Conservation (phyloP, 495 filamentous ascomycete species). For the Hyaloscypha bicolor region DNA sequence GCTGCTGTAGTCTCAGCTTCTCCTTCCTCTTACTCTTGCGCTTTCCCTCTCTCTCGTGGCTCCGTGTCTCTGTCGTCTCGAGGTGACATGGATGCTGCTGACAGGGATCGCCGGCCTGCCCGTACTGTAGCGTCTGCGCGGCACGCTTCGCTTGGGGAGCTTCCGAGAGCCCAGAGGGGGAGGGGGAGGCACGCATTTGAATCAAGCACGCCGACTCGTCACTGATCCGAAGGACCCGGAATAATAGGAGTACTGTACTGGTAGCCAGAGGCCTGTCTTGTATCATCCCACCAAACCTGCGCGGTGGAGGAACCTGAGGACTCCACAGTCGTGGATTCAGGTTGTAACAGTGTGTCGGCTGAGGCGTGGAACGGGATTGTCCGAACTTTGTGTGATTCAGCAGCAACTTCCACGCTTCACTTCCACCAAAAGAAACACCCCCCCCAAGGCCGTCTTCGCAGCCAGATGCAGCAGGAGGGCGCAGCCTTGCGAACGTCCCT, state of each 20-base stretch:
- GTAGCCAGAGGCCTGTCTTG: not conserved
- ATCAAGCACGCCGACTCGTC: conserved; percentile 14
- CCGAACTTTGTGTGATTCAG: not conserved
- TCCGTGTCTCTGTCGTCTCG: conserved; percentile 10
- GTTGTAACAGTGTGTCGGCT: not conserved
- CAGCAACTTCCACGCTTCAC: not conserved
- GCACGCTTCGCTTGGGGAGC: conserved; percentile 20
- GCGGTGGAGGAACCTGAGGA: not conserved
- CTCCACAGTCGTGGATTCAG: no score
- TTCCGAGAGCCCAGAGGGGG: conserved; percentile 12
- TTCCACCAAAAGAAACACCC: not conserved
- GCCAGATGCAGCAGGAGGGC: not conserved
- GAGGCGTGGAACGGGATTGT: conserved; percentile 1
- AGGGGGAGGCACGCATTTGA: not conserved
- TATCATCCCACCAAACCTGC: not conserved
- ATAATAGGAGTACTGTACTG: no score
- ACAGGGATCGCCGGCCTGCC: not conserved
- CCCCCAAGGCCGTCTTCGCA: no score
- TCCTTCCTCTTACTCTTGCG: not conserved
- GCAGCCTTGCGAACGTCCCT: not conserved
- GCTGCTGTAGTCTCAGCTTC: not conserved
- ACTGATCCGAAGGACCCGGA: not conserved
- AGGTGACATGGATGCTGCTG: conserved; percentile 2
- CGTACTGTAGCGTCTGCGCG: not conserved
- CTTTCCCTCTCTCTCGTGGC: not conserved